Percentiles rank a stretch among this genome's conserved stretches.
Evolutionary conservation across 441 rosid species (phyloP).

Genomic region (Eruca vesicaria): DNA sequence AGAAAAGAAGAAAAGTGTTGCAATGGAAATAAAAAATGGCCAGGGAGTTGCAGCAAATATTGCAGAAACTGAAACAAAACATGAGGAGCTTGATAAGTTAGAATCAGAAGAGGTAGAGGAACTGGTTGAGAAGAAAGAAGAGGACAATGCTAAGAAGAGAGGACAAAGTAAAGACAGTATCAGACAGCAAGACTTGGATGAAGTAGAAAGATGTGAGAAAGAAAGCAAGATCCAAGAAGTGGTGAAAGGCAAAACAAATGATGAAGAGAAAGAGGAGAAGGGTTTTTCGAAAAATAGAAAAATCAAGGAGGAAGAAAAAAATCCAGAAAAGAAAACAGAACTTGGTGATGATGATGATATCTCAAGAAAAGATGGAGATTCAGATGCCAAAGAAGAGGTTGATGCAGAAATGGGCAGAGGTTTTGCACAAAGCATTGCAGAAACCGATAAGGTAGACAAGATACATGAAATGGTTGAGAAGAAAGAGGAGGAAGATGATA

Average conservation of each 20-base stretch:
- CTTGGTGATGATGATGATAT: background rate
- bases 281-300: background rate
- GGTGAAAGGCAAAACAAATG: conserved; percentile 8
- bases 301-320: background rate
- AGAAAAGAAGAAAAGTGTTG: background rate
- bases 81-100: background rate
- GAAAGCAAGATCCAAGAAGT: background rate
- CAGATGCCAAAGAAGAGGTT: conserved; percentile 10
- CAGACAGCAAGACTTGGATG: conserved; percentile 8
- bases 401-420: background rate
- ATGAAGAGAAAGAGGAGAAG: conserved; percentile 2
- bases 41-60: background rate
- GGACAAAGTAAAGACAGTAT: background rate
- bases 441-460: background rate
- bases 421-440: background rate
- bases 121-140: background rate
- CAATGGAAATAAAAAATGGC: too few species aligned
- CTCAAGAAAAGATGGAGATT: background rate
- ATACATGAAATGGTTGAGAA: background rate
- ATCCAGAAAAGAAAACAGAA: conserved; percentile 4
- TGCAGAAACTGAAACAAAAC: background rate
- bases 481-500: background rate
- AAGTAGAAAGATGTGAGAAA: background rate
- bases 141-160: background rate
- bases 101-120: background rate